These are phyloP conservation scores for Calonectria leucothoes DNA, from an alignment of 2,329 filamentous ascomycete species.

Conservation along the genomic window DNA sequence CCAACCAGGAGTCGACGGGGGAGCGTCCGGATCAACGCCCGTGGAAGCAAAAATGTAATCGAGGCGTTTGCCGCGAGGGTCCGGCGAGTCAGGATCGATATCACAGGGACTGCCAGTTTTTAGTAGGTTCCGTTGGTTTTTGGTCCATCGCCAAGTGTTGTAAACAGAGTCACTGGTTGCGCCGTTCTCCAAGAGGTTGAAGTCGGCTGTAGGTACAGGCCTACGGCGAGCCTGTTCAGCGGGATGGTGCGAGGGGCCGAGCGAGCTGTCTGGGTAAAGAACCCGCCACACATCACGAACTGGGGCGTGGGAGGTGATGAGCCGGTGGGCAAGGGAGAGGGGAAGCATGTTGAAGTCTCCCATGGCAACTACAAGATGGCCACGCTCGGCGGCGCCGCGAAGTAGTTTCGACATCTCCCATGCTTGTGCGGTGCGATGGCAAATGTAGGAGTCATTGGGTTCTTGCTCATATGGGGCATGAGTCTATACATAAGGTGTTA, in stretches of 20 bases:
- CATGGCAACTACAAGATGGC: conserved; percentile 85
- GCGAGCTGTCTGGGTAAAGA: conserved; percentile 83
- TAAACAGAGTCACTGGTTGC: conserved; percentile 86
- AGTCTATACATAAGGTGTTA: conserved; percentile 54
- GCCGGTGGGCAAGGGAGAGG: conserved; percentile 81
- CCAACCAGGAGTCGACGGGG: conserved; percentile 63
- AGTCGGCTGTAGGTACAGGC: conserved; percentile 79
- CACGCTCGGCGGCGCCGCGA: conserved; percentile 81
- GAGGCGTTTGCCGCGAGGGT: conserved; percentile 84
- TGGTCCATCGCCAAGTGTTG: conserved; percentile 95
- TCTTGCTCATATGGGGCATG: conserved; percentile 90
- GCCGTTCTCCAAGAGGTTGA: conserved; percentile 84
- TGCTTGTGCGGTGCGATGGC: conserved; percentile 90
- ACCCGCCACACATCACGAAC: conserved; percentile 88
- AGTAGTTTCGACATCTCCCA: conserved; percentile 96
- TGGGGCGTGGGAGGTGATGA: conserved; percentile 82
- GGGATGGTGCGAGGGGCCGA: conserved; percentile 77
- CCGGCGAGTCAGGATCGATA: conserved; percentile 73
- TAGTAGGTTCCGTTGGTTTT: conserved; percentile 75
- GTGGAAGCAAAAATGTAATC: conserved; percentile 92
- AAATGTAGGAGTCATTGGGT: conserved; percentile 85
- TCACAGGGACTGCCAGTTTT: conserved; percentile 66
- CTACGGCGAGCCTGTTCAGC: conserved; percentile 74
- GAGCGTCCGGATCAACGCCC: conserved; percentile 51
- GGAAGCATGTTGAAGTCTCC: conserved; percentile 99